Base-by-base conservation (phyloP, 2,329 filamentous ascomycete species). In the Didymella exigua region DNA sequence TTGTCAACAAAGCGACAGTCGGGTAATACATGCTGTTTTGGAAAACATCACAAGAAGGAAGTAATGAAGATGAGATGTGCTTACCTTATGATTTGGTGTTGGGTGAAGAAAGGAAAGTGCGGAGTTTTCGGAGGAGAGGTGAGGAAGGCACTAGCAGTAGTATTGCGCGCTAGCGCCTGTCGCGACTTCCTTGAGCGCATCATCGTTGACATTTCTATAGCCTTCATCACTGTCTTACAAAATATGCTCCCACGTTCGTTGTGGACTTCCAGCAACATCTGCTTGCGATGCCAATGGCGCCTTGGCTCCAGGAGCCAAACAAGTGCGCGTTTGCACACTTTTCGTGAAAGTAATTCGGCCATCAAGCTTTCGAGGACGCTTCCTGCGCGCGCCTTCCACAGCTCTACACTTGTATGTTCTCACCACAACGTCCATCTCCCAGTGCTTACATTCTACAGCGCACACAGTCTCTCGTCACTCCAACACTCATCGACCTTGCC, bases 1-100 rank as follows among this genome's bases (percentile, higher is more conserved):
- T 62, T 54, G 60, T 38, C 59, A 61, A 62, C 50, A 52, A 65
- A 69, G 61, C 65, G 63, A 59, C 55, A 58, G 67, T 79, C 73
- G 72, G 78, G 77, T 79, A 79, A 80, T 79, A 80, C 77, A 80
- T 80, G 78, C 78, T 78, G 75, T 67, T 67, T 73, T 71, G 54
- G 50, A 69, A 67, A 67, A 64, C 74, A 75, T 76, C 74, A 76
- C 66, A 54, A 49, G 52, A 65, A 43, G 26, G 9, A 21, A 11
- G 43, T 16, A 19, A n/a, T 7, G 49, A 7, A 30, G 48, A 34
- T 24, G 30, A 10, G 2, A 34, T 37, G 13, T 29, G 62, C 68
- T 46, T 67, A 69, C 68, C 62, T 65, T 34, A 40, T 40, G 40
- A 27, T 23, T 26, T 40, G 38, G 26, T 41, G 51, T 47, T 54